Percentiles rank a stretch among this genome's conserved stretches.
phyloP scores from a whole-genome alignment of 352 stramenopile species.

The Phytophthora palmivora region DNA sequence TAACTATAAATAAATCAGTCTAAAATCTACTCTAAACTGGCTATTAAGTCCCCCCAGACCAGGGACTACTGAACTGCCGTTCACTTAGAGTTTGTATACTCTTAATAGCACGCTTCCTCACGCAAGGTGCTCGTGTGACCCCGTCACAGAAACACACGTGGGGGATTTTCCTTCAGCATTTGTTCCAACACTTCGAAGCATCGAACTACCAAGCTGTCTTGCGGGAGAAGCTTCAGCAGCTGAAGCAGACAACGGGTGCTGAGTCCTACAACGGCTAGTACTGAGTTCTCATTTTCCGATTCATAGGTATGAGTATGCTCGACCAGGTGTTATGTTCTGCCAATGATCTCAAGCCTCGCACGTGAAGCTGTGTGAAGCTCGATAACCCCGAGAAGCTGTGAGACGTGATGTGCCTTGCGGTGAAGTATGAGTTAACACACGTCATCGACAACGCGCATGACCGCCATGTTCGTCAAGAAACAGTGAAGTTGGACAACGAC shows the following conservation, averaged over 20 bases:
- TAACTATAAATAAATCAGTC: too few species aligned
- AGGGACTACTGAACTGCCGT: too few species aligned
- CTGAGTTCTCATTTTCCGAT: not conserved
- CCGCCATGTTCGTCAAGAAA: not conserved
- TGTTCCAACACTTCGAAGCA: not conserved
- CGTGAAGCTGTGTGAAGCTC: constrained; percentile 6
- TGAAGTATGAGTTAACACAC: constrained; percentile 6
- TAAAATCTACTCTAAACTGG: too few species aligned
- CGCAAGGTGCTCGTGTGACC: too few species aligned
- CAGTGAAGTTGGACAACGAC: not conserved
- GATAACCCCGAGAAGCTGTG: not conserved
- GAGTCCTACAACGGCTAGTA: not conserved
- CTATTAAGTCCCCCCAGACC: too few species aligned
- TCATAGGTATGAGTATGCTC: not conserved
- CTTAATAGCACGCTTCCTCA: too few species aligned
- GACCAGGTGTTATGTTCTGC: not conserved
- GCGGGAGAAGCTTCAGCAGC: not conserved
- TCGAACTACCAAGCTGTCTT: too few species aligned
- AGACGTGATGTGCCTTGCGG: not conserved
- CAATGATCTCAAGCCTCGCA: not conserved
- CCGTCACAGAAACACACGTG: constrained; percentile 11
- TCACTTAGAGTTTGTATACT: too few species aligned
- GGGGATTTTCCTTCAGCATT: constrained; percentile 1
- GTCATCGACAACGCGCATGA: not conserved
- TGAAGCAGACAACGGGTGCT: not conserved